Evolutionary conservation across 352 stramenopile species (phyloP).

Genomic region (Pythium phragmitis): DNA sequence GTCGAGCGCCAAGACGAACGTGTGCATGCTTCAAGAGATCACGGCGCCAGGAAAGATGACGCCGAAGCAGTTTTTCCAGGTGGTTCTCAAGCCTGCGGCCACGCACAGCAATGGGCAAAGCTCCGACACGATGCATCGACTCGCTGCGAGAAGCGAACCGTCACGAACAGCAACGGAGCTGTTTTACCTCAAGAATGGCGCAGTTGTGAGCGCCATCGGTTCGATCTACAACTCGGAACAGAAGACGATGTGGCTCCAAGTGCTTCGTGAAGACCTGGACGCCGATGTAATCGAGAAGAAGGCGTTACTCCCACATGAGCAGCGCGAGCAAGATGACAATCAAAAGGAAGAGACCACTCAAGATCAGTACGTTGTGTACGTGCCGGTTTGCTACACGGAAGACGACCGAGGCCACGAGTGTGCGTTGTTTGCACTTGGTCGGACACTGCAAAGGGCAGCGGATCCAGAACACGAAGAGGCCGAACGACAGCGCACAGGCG

Average conservation of each 20-base stretch:
- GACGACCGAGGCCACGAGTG: slow-evolving; percentile 29
- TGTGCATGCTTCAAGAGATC: slow-evolving; percentile 77
- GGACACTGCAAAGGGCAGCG: slow-evolving; percentile 43
- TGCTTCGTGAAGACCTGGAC: slow-evolving; percentile 56
- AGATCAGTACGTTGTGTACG: slow-evolving; percentile 51
- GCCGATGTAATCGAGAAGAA: slow-evolving; percentile 32
- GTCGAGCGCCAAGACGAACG: slow-evolving; percentile 75
- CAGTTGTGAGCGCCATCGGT: slow-evolving; percentile 51
- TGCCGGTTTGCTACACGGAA: slow-evolving; percentile 43
- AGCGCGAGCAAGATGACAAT: slow-evolving; percentile 9
- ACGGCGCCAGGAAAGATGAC: slow-evolving; percentile 51
- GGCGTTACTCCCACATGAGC: slow-evolving; percentile 34
- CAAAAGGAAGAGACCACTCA: slow-evolving; percentile 26
- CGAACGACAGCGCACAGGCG: slow-evolving; percentile 28
- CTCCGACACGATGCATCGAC: background rate
- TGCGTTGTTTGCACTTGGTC: slow-evolving; percentile 41
- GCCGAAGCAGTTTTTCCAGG: slow-evolving; percentile 57
- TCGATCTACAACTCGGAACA: slow-evolving; percentile 51
- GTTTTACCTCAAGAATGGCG: slow-evolving; percentile 50
- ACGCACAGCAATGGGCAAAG: background rate
- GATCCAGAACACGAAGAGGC: slow-evolving; percentile 30
- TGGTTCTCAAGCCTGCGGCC: slow-evolving; percentile 21
- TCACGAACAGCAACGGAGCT: slow-evolving; percentile 42
- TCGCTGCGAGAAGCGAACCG: slow-evolving; percentile 40
- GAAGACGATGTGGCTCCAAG: slow-evolving; percentile 61